Conservation (phyloP, 2,329 filamentous ascomycete species). For the Ophiostoma perfectum region DNA sequence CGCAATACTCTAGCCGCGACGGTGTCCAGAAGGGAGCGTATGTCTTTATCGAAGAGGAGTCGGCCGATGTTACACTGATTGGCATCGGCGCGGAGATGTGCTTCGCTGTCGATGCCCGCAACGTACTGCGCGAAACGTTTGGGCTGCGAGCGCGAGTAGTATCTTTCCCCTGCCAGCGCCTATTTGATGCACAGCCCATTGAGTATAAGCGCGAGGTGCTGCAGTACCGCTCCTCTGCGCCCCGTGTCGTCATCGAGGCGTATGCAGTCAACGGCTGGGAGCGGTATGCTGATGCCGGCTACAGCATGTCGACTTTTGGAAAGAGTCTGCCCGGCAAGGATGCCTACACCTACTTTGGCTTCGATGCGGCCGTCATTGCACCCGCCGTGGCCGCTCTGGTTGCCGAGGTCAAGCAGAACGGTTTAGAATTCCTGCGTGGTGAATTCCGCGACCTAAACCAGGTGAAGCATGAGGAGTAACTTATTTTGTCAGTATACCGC, state of each 20-base stretch:
- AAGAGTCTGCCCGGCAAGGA: constrained; percentile 46
- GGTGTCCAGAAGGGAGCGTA: constrained; percentile 39
- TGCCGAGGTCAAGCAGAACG: constrained; percentile 7
- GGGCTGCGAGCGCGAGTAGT: constrained; percentile 34
- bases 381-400: not conserved
- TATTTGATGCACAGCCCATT: constrained; percentile 34
- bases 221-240: constrained; percentile 29
- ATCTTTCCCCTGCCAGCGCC: constrained; percentile 36
- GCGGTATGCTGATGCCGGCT: constrained; percentile 48
- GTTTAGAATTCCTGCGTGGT: not conserved
- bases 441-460: constrained; percentile 6
- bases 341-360: constrained; percentile 51
- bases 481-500: too few relatives aligned
- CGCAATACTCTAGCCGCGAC: constrained; percentile 32
- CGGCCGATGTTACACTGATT: constrained; percentile 38
- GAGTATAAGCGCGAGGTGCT: constrained; percentile 39
- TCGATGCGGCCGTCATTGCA: constrained; percentile 29
- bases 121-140: constrained; percentile 33
- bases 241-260: constrained; percentile 44
- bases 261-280: constrained; percentile 52
- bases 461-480: too few relatives aligned
- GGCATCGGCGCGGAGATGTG: constrained; percentile 37
- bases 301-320: constrained; percentile 45
- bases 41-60: constrained; percentile 32
- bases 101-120: constrained; percentile 41